Base-by-base conservation (phyloP, 169 alveolate species). In the Plasmodium sp. region DNA sequence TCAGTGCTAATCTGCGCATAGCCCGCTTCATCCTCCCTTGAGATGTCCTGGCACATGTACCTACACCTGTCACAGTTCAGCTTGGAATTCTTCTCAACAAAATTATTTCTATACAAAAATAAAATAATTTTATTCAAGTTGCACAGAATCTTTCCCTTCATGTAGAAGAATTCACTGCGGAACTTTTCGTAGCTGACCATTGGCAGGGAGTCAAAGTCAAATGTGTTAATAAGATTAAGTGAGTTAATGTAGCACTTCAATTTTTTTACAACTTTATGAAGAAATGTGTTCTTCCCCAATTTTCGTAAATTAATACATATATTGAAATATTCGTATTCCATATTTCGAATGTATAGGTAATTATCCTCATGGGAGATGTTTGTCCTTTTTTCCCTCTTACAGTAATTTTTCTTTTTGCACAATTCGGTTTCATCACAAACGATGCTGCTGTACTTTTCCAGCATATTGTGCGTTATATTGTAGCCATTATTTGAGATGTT, bases 81-180 rank as follows among this genome's bases (percentile, higher is more conserved):
- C 51, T 90, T 58, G 5, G 34, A 18, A 79, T 80, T 90, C 34
- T 56, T 80, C 51, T 90, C 94, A 10, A 90, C 80, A 73, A 90
- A 90, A 80, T 90, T 90, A 90, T 80, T 90, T 80, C 33, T 90
- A 90, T 90, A 67, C 83, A 90, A 90, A 90, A 90, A 90, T 90
- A 67, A 41, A 67, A 90, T 80, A 27, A 90, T 80, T n/a, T 36
- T 56, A 58, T 90, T 90, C 56, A 90, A 33, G 27, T 90, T 79
- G 16, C 84, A 80, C 58, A 90, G 41, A 33, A 90, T 80, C 74
- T 51, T 58, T 31, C 94, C 94, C 82, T 90, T 90, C 41, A 79
- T 80, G 39, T 48, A 80, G 82, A 90, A 90, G 41, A 90, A 80
- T 14, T 90, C 83, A 67, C 94, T 80, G 67, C 77, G 82, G 16